Conservation (phyloP, 768 basidiomycete species). For the Tephrocybe sp. region DNA sequence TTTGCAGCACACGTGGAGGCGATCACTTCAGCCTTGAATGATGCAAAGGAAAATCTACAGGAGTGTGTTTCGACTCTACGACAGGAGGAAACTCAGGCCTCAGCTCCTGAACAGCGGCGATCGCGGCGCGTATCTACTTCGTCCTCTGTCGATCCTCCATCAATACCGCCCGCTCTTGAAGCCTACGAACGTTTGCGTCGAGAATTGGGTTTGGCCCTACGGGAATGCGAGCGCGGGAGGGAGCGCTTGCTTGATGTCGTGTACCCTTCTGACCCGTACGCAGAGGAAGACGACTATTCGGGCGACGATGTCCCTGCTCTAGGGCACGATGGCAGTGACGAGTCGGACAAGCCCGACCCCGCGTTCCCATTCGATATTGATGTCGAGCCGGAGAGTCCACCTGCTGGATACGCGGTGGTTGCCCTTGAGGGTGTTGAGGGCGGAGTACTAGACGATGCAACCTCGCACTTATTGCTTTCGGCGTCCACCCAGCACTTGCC, state of each 20-base stretch:
- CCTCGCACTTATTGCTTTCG: slow-evolving; percentile 51
- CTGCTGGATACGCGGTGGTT: slow-evolving; percentile 21
- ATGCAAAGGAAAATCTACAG: slow-evolving; percentile 68
- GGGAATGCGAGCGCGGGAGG: slow-evolving; percentile 82
- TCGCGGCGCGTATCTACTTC: slow-evolving; percentile 11
- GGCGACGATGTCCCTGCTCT: slow-evolving; percentile 54
- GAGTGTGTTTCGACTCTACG: slow-evolving; percentile 61
- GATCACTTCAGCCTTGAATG: slow-evolving; percentile 65
- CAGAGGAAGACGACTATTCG: slow-evolving; percentile 36
- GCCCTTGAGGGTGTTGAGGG: slow-evolving; percentile 28
- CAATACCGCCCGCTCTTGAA: slow-evolving; percentile 51
- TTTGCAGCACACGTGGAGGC: slow-evolving; percentile 76
- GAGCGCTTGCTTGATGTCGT: slow-evolving; percentile 61
- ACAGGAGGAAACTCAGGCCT: slow-evolving; percentile 30
- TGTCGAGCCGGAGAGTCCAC: slow-evolving; percentile 10
- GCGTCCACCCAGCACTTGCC: slow-evolving; percentile 57
- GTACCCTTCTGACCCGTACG: slow-evolving; percentile 39
- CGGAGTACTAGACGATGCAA: slow-evolving; percentile 50
- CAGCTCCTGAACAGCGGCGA: slow-evolving; percentile 13
- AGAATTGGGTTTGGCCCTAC: slow-evolving; percentile 74
- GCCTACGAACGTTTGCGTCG: slow-evolving; percentile 76
- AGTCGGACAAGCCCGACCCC: slow-evolving; percentile 51
- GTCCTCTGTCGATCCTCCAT: slow-evolving; percentile 30
- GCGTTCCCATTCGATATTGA: slow-evolving; percentile 36
- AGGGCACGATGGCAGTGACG: slow-evolving; percentile 53